phyloP scores from a whole-genome alignment of 2,329 filamentous ascomycete species.

The Piedraia hortae region DNA sequence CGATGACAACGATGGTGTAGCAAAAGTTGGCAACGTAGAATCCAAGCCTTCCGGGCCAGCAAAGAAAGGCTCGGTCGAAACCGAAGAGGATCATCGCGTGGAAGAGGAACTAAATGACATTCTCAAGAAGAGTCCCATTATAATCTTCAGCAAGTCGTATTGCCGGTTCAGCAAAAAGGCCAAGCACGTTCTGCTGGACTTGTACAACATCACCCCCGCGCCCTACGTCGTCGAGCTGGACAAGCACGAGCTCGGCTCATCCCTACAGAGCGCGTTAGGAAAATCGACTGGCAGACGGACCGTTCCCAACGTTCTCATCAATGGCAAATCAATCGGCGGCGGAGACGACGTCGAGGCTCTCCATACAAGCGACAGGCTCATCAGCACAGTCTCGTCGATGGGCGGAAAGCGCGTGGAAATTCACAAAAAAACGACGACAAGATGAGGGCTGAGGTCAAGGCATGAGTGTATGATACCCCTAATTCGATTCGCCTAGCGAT shows the following conservation, averaged over 20 bases:
- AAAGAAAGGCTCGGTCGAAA: constrained; percentile 18
- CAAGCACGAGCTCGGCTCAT: constrained; percentile 41
- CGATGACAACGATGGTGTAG: constrained; percentile 17
- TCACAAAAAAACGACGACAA: constrained; percentile 2
- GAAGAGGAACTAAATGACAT: constrained; percentile 50
- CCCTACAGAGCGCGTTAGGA: constrained; percentile 41
- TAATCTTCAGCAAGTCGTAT: constrained; percentile 89
- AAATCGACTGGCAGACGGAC: constrained; percentile 56
- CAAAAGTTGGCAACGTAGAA: constrained; percentile 18
- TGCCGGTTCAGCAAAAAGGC: constrained; percentile 68
- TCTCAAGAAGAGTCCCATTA: constrained; percentile 60
- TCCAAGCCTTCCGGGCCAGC: constrained; percentile 12
- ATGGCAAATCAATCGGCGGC: constrained; percentile 69
- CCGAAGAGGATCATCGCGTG: constrained; percentile 32
- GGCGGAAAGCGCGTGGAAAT: constrained; percentile 36
- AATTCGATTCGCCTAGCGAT: too few relatives aligned
- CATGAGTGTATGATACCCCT: constrained; percentile 6
- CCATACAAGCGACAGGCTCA: constrained; percentile 31
- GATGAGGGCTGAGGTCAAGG: constrained; percentile 2
- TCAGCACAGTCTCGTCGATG: constrained; percentile 42
- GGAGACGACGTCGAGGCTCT: constrained; percentile 60
- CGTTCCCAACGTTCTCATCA: constrained; percentile 76
- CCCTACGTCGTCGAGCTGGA: constrained; percentile 85
- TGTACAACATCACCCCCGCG: constrained; percentile 55
- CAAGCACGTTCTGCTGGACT: constrained; percentile 57